A percentile compares a stretch with the other conserved stretches of the same genome.
Conservation (phyloP, 139 green algal genomes). For the Deuterostichococcus epilithicus region DNA sequence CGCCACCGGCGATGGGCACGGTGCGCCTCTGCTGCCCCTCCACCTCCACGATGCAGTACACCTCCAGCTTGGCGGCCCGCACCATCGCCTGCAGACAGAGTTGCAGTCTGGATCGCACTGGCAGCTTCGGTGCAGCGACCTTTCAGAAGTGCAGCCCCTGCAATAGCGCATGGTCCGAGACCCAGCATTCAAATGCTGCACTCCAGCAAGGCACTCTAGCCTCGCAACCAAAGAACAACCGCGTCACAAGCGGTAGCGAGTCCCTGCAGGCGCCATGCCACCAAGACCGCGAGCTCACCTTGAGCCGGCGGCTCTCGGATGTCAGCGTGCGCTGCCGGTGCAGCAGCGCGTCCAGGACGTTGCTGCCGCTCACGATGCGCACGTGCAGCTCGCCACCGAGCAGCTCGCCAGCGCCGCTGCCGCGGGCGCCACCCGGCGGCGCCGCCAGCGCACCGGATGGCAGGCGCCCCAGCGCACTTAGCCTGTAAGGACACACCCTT, state of each 20-base stretch:
- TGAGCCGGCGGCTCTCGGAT: background rate
- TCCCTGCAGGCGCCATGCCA: background rate
- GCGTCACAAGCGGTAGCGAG: too few relatives aligned
- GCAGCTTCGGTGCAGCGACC: too few relatives aligned
- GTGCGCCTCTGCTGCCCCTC: conserved; percentile 21
- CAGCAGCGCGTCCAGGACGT: background rate
- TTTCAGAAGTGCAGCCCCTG: too few relatives aligned
- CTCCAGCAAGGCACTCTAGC: too few relatives aligned
- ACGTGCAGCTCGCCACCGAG: background rate
- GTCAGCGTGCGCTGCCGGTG: background rate
- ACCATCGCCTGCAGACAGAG: background rate
- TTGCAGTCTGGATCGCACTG: too few relatives aligned
- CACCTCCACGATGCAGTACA: conserved; percentile 24
- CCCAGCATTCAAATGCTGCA: too few relatives aligned
- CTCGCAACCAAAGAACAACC: too few relatives aligned
- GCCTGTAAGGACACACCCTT: too few relatives aligned
- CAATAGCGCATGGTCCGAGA: too few relatives aligned
- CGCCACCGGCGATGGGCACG: background rate
- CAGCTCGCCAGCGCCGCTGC: background rate
- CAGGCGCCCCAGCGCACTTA: background rate
- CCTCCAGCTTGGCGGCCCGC: conserved; percentile 1
- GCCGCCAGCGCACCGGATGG: background rate
- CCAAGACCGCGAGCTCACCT: background rate
- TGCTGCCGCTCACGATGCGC: background rate
- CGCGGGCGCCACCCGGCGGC: too few relatives aligned